phyloP scores from a whole-genome alignment of 148 eudicot genomes.

The Vaccinium macrocarpon region DNA sequence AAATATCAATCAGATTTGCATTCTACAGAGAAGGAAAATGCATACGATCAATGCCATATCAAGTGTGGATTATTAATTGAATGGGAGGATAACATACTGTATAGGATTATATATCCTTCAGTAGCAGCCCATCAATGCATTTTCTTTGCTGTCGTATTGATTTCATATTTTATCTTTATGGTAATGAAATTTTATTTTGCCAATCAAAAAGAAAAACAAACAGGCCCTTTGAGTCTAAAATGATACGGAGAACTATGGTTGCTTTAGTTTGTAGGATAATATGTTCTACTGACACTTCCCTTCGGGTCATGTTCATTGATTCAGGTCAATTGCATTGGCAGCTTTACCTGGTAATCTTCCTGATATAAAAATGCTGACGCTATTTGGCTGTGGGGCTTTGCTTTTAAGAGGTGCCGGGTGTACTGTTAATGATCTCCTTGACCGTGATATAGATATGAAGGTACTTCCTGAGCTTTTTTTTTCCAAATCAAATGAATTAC shows the following conservation, averaged over 20 bases:
- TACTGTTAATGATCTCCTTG: slow-evolving; percentile 69
- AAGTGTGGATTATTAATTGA: no score
- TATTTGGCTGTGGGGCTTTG: slow-evolving; percentile 67
- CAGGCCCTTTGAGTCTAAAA: not conserved
- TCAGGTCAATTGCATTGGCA: slow-evolving; percentile 90
- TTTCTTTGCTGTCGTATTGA: no score
- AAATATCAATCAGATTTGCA: no score
- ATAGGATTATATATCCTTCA: not conserved
- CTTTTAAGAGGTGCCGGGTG: slow-evolving; percentile 83
- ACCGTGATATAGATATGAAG: slow-evolving; percentile 71
- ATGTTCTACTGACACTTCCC: not conserved
- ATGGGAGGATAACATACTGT: no score
- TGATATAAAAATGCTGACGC: slow-evolving; percentile 70
- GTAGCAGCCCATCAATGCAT: not conserved
- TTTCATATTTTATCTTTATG: no score
- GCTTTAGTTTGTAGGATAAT: not conserved
- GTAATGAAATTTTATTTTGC: no score
- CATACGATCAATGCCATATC: no score
- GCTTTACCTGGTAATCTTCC: slow-evolving; percentile 72
- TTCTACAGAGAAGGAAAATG: no score
- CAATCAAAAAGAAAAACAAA: not conserved
- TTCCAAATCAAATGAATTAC: not conserved
- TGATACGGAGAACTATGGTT: not conserved
- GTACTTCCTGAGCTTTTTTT: slow-evolving; percentile 25
- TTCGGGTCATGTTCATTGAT: slow-evolving; percentile 10